Conservation (phyloP, 2,329 filamentous ascomycete genomes). For the Aspergillus vadensis region DNA sequence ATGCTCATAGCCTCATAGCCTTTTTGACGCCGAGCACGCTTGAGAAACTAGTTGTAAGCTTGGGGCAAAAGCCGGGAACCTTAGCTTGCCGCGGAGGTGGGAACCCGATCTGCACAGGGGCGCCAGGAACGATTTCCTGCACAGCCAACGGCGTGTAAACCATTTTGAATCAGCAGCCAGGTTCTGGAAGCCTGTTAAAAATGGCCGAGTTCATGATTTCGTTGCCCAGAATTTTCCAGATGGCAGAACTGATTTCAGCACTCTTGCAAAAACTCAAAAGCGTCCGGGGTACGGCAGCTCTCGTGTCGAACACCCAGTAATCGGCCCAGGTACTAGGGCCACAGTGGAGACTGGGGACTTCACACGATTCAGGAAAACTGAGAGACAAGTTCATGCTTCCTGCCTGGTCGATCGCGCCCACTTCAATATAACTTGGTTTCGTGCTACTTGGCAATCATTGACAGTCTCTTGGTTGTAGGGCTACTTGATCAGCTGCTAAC, state of each 20-base stretch:
- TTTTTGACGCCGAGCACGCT: constrained; percentile 7
- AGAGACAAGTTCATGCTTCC: neutral
- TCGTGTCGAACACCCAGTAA: constrained; percentile 1
- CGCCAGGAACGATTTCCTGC: neutral
- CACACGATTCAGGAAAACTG: neutral
- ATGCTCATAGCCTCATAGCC: neutral
- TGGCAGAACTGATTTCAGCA: neutral
- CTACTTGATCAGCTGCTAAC: neutral
- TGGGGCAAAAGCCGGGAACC: constrained; percentile 18
- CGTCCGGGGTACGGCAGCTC: constrained; percentile 3
- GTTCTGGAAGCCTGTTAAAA: neutral
- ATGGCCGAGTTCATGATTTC: neutral
- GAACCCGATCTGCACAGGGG: constrained; percentile 20
- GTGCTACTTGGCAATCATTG: constrained; percentile 3
- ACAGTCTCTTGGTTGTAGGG: neutral
- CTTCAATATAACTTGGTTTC: constrained; percentile 3
- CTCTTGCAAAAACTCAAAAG: neutral
- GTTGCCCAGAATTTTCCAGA: neutral
- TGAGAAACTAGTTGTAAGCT: constrained; percentile 17
- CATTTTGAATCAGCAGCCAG: neutral
- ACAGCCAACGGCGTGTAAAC: constrained; percentile 11
- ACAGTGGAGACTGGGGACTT: neutral
- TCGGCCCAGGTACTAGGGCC: neutral
- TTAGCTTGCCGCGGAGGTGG: constrained; percentile 20
- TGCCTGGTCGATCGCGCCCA: constrained; percentile 5